phyloP scores from a whole-genome alignment of 441 rosid genomes.

The Metrosideros polymorpha region DNA sequence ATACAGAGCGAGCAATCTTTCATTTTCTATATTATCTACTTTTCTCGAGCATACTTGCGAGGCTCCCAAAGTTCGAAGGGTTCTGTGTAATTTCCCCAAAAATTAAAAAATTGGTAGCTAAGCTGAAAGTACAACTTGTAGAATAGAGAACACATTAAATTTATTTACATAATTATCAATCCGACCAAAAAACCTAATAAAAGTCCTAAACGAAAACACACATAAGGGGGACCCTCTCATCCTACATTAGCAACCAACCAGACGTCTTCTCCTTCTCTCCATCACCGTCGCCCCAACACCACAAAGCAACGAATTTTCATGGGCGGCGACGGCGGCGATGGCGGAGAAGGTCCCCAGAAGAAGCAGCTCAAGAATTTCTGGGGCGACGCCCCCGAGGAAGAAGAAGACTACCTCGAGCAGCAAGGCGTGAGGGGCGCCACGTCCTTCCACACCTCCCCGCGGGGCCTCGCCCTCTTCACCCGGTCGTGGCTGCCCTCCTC shows the following conservation, averaged over 20 bases:
- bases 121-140: too few relatives aligned
- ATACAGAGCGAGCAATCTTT: too few relatives aligned
- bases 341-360: background rate
- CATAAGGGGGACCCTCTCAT: too few relatives aligned
- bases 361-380: slow-evolving; percentile 30
- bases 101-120: too few relatives aligned
- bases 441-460: slow-evolving; percentile 60
- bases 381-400: slow-evolving; percentile 61
- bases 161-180: background rate
- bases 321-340: background rate
- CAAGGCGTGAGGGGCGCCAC: slow-evolving; percentile 45
- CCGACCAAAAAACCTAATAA: background rate
- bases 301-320: too few relatives aligned
- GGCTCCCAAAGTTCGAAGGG: too few relatives aligned
- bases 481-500: slow-evolving; percentile 47
- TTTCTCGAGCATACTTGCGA: too few relatives aligned
- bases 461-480: slow-evolving; percentile 67
- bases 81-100: too few relatives aligned
- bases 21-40: too few relatives aligned
- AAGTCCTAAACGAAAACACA: background rate
- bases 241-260: background rate
- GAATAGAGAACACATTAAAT: too few relatives aligned
- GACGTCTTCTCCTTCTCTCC: background rate
- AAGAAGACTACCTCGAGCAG: slow-evolving; percentile 29
- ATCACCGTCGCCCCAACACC: background rate